phyloP scores from a whole-genome alignment of 257 asterid genomes.

The Solanum lycopersicoides region DNA sequence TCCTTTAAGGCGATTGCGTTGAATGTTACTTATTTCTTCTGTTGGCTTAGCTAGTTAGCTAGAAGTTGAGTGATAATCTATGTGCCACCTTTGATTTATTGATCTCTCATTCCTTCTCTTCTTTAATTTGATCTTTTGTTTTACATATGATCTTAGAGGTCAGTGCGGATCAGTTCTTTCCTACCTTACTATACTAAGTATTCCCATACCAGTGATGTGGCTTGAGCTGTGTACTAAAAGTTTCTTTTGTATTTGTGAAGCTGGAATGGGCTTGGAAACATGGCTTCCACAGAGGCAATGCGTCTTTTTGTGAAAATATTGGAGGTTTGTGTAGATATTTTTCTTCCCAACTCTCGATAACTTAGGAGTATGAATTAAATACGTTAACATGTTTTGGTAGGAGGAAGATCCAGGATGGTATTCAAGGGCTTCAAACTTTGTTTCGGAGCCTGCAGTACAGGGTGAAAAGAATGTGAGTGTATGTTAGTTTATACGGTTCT shows the following conservation, averaged over 20 bases:
- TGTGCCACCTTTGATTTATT: not conserved
- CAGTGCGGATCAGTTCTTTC: not conserved
- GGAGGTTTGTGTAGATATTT: slow-evolving; percentile 49
- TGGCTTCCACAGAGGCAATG: slow-evolving; percentile 94
- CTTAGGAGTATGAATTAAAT: not conserved
- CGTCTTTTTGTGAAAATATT: slow-evolving; percentile 93
- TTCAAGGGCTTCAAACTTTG: slow-evolving; percentile 69
- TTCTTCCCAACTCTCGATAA: not conserved
- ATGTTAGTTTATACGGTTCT: not conserved
- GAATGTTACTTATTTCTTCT: not conserved
- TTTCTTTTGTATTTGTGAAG: slow-evolving; percentile 25
- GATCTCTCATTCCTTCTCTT: not conserved
- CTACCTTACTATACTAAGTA: not conserved
- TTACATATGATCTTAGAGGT: not conserved
- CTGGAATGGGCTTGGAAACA: slow-evolving; percentile 89
- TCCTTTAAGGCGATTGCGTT: not conserved
- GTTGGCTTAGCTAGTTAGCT: not conserved
- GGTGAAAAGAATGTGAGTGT: slow-evolving; percentile 77
- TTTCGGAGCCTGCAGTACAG: slow-evolving; percentile 55
- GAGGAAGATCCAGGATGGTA: slow-evolving; percentile 99
- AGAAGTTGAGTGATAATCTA: not conserved
- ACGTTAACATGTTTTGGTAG: slow-evolving; percentile 24
- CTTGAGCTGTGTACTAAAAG: not conserved
- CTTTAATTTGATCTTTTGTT: not conserved
- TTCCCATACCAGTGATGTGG: not conserved